These are phyloP conservation scores for Kokia cookei DNA, from an alignment of 441 rosid genomes.

Conservation along the genomic window DNA sequence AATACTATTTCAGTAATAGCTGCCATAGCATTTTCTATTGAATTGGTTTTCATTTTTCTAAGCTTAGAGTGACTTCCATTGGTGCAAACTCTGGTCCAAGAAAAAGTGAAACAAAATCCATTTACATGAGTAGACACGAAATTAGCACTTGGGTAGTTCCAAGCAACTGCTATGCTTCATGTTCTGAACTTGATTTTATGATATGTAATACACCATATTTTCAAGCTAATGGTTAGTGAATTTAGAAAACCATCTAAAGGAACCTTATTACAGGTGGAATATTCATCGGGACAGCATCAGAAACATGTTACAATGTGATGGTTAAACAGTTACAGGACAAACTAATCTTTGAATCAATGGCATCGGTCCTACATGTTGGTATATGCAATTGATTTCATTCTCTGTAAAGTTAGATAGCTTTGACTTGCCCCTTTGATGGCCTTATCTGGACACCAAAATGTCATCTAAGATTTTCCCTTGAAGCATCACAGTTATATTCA, in stretches of 20 bases:
- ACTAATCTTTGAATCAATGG: not conserved
- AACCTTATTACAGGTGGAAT: not conserved
- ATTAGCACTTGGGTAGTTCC: too few species aligned
- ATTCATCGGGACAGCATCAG: not conserved
- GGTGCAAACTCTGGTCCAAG: not conserved
- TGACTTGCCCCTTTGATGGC: not conserved
- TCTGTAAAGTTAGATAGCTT: not conserved
- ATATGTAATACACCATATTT: too few species aligned
- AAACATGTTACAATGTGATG: not conserved
- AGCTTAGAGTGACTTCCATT: too few species aligned
- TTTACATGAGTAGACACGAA: constrained; percentile 62
- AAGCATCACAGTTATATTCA: not conserved
- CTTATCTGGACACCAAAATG: not conserved
- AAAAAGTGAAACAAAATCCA: not conserved
- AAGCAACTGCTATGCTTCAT: too few species aligned
- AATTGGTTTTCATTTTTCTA: not conserved
- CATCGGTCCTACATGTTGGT: not conserved
- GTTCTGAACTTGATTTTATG: too few species aligned
- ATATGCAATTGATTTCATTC: not conserved
- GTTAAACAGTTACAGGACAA: too few species aligned
- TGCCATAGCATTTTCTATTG: not conserved
- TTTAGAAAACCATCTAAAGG: too few species aligned
- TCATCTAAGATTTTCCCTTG: not conserved
- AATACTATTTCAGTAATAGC: too few species aligned
- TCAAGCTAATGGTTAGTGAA: too few species aligned